phyloP scores from a whole-genome alignment of 2,329 filamentous ascomycete species.

The Paecilomyces sp. region DNA sequence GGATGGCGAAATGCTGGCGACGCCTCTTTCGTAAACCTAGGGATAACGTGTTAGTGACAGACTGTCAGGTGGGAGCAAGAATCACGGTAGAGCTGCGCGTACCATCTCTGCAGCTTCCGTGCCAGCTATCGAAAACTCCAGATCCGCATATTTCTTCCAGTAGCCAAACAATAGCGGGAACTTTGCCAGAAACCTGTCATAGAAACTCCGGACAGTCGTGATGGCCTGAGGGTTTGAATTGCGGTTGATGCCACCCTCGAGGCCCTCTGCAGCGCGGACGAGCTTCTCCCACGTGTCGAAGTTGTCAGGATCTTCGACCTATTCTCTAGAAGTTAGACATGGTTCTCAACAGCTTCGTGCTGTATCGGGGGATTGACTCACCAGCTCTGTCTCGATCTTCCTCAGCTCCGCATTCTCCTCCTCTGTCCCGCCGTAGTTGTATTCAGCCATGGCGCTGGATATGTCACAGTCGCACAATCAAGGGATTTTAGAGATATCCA shows the following conservation, averaged over 20 bases:
- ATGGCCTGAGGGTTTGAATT: conserved; percentile 95
- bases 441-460: conserved; percentile 56
- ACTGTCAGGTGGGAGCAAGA: not conserved
- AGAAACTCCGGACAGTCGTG: conserved; percentile 75
- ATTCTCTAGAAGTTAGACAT: conserved; percentile 3
- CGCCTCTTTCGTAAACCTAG: conserved; percentile 89
- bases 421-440: conserved; percentile 65
- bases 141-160: conserved; percentile 99
- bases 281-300: conserved; percentile 95
- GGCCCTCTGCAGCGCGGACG: conserved; percentile 69
- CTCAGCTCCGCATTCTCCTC: conserved; percentile 78
- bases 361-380: conserved; percentile 39
- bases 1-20: conserved; percentile 85
- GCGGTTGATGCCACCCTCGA: conserved; percentile 89
- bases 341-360: not conserved
- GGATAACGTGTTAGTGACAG: conserved; percentile 1
- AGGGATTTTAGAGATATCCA: not conserved
- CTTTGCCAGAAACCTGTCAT: conserved; percentile 87
- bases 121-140: conserved; percentile 93
- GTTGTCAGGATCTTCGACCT: conserved; percentile 71
- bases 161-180: conserved; percentile 96
- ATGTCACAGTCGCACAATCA: conserved; percentile 1
- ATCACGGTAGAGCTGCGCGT: conserved; percentile 18
- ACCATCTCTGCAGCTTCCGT: conserved; percentile 98
- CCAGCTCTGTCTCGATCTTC: conserved; percentile 70